These are phyloP conservation scores for Craspedostauros australis DNA, from an alignment of 108 stramenopile genomes.

Conservation along the genomic window DNA sequence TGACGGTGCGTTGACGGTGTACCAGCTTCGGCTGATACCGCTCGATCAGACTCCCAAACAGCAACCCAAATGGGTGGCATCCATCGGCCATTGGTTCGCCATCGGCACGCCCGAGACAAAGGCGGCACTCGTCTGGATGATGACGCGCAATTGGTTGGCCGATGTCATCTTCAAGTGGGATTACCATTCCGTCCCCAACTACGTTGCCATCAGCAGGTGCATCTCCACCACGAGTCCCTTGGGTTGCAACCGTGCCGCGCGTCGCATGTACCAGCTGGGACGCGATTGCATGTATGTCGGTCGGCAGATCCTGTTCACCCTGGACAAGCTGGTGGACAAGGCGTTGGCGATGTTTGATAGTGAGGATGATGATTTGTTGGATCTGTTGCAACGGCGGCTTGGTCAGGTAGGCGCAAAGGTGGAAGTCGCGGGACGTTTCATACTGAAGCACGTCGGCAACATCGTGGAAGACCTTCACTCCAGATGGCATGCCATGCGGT, in stretches of 20 bases:
- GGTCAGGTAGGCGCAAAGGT: too few species aligned
- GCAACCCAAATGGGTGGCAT: neutral
- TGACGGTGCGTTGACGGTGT: slow-evolving; percentile 71
- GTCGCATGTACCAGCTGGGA: slow-evolving; percentile 37
- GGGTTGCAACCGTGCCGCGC: slow-evolving; percentile 48
- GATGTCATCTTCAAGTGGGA: slow-evolving; percentile 8
- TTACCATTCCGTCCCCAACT: slow-evolving; percentile 3
- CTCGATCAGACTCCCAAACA: slow-evolving; percentile 4
- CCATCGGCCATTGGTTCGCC: neutral
- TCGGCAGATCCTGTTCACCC: too few species aligned
- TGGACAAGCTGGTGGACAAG: too few species aligned
- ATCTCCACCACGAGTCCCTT: slow-evolving; percentile 50
- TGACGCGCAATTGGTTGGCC: slow-evolving; percentile 19
- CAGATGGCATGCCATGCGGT: too few species aligned
- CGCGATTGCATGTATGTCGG: too few species aligned
- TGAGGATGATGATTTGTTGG: too few species aligned
- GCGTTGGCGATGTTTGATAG: too few species aligned
- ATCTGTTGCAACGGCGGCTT: too few species aligned
- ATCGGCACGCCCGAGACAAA: neutral
- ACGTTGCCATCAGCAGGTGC: slow-evolving; percentile 31
- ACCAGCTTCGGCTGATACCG: slow-evolving; percentile 22
- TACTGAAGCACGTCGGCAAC: too few species aligned
- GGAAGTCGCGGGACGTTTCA: too few species aligned
- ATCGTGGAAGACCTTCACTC: too few species aligned
- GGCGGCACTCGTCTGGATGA: slow-evolving; percentile 17